These are phyloP conservation scores for Starmera dryadoides DNA, from an alignment of 805 yeast genomes.

Conservation along the genomic window DNA sequence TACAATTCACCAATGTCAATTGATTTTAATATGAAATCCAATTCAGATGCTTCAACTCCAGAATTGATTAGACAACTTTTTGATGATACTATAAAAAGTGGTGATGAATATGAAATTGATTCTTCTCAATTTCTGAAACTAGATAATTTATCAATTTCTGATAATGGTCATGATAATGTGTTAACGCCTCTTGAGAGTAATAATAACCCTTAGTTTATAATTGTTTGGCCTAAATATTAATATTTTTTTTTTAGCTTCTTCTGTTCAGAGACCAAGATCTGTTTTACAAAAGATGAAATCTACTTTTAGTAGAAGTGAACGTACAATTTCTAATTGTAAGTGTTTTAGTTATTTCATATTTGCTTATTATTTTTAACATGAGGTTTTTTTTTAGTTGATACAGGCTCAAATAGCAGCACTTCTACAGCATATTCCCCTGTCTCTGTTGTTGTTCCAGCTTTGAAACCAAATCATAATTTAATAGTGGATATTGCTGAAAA, in stretches of 20 bases:
- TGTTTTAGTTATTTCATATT: no score
- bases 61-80: slow-evolving; percentile 2
- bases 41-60: neutral
- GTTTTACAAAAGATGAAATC: slow-evolving; percentile 8
- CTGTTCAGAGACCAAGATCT: slow-evolving; percentile 4
- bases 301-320: slow-evolving; percentile 2
- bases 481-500: slow-evolving; percentile 5
- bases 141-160: neutral
- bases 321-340: neutral
- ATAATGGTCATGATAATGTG: neutral
- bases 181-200: neutral
- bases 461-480: slow-evolving; percentile 5
- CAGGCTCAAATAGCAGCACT: neutral
- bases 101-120: neutral
- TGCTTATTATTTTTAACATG: neutral
- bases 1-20: no score
- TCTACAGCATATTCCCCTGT: slow-evolving; percentile 10
- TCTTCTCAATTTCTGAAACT: neutral
- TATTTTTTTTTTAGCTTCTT: neutral
- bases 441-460: slow-evolving; percentile 11
- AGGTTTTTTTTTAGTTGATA: neutral
- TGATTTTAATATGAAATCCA: no score
- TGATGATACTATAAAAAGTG: neutral
- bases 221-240: neutral
- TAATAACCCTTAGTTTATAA: neutral